These are phyloP conservation scores for Saccharomycopsis javanensis DNA, from an alignment of 805 yeast genomes.

Conservation along the genomic window DNA sequence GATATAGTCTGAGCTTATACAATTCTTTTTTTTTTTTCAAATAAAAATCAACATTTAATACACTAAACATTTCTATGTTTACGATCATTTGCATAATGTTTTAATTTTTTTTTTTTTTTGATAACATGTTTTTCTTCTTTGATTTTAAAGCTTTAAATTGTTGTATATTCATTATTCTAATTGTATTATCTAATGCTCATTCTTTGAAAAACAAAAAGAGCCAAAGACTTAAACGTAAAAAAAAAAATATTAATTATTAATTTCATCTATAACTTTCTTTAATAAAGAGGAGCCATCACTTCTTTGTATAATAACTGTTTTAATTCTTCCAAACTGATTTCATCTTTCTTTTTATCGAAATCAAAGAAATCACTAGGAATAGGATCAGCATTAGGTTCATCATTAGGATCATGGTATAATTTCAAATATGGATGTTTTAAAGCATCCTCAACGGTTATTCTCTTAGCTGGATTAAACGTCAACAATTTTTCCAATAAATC, in stretches of 20 bases:
- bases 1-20: too few species aligned
- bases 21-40: background rate
- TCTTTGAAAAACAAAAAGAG: background rate
- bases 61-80: background rate
- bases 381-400: conserved; percentile 59
- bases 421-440: conserved; percentile 62
- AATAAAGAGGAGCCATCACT: conserved; percentile 41
- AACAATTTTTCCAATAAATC: conserved; percentile 62
- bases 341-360: conserved; percentile 78
- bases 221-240: background rate
- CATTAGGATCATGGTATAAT: conserved; percentile 60
- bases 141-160: background rate
- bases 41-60: background rate
- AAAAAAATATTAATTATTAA: background rate
- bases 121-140: too few species aligned
- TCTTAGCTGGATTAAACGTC: conserved; percentile 63
- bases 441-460: conserved; percentile 69
- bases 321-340: conserved; percentile 63
- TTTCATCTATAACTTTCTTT: background rate
- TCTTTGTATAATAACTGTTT: conserved; percentile 73
- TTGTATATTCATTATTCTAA: background rate
- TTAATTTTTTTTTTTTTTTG: too few species aligned
- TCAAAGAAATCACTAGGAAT: conserved; percentile 83
- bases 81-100: background rate
- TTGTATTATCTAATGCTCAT: background rate